Evolutionary conservation across 163 green algal genomes (phyloP).

Genomic region (Prototheca wickerhamii): DNA sequence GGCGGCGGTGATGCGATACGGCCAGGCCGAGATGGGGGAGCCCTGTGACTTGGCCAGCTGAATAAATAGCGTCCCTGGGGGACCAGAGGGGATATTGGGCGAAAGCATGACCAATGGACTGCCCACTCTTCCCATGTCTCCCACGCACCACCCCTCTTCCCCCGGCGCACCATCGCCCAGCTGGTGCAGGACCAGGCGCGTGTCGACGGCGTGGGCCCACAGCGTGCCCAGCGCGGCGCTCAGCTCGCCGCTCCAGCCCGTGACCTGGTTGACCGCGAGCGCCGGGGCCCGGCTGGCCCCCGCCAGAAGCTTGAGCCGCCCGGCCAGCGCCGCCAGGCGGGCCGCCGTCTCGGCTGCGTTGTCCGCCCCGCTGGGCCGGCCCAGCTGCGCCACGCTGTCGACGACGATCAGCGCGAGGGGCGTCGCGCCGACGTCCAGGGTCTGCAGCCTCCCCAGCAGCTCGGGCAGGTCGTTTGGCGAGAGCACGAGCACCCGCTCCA

Average conservation of each 20-base stretch:
- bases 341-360: neutral
- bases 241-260: slow-evolving; percentile 11
- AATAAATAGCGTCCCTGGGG: slow-evolving; percentile 13
- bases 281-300: slow-evolving; percentile 66
- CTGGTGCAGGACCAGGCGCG: slow-evolving; percentile 44
- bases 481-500: slow-evolving; percentile 30
- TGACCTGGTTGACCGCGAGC: slow-evolving; percentile 80
- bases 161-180: slow-evolving; percentile 8
- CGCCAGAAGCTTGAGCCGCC: slow-evolving; percentile 58
- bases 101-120: neutral
- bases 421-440: slow-evolving; percentile 35
- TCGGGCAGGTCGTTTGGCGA: slow-evolving; percentile 12
- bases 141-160: slow-evolving; percentile 9
- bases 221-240: slow-evolving; percentile 54
- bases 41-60: slow-evolving; percentile 30
- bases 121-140: no score
- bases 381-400: slow-evolving; percentile 68
- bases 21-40: slow-evolving; percentile 17
- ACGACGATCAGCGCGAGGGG: slow-evolving; percentile 59
- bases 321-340: slow-evolving; percentile 47
- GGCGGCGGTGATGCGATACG: slow-evolving; percentile 24
- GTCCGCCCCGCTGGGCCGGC: slow-evolving; percentile 19
- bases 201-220: slow-evolving; percentile 71
- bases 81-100: neutral
- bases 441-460: slow-evolving; percentile 31